A percentile compares a stretch with the other conserved stretches of the same genome.
phyloP scores from a whole-genome alignment of 2,329 filamentous ascomycete species.

The Pseudocercospora crystallina region DNA sequence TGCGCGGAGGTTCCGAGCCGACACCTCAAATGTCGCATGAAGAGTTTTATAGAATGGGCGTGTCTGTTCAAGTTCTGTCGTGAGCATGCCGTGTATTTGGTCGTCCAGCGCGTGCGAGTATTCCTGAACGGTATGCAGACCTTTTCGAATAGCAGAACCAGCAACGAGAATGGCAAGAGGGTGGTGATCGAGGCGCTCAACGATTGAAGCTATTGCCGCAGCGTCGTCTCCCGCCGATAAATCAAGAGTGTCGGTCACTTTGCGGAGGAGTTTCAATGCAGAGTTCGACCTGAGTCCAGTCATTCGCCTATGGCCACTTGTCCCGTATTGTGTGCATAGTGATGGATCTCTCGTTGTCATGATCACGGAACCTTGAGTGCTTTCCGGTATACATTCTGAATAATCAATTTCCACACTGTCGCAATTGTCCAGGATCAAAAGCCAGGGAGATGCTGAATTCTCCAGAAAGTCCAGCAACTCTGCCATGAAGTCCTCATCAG shows the following conservation, averaged over 20 bases:
- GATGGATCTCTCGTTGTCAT: conserved; percentile 3
- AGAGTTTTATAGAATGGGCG: neutral
- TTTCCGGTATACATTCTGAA: neutral
- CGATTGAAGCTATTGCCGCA: no score
- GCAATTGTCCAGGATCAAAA: conserved; percentile 4
- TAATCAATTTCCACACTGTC: neutral
- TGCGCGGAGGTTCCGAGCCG: neutral
- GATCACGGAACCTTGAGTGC: neutral
- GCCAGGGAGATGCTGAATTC: neutral
- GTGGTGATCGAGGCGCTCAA: neutral
- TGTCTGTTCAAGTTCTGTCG: neutral
- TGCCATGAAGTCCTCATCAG: neutral
- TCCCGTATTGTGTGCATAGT: no score
- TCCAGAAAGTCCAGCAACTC: neutral
- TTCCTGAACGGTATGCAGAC: neutral
- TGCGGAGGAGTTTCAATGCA: no score
- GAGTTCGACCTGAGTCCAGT: no score
- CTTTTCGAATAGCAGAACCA: neutral
- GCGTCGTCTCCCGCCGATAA: no score
- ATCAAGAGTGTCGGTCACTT: no score
- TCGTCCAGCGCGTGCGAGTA: neutral
- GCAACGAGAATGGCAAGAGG: neutral
- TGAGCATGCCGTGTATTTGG: neutral
- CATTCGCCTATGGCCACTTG: no score
- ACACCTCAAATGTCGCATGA: conserved; percentile 3